These are phyloP conservation scores for Colletotrichum limetticola DNA, from an alignment of 2,329 filamentous ascomycete species.

Conservation along the genomic window DNA sequence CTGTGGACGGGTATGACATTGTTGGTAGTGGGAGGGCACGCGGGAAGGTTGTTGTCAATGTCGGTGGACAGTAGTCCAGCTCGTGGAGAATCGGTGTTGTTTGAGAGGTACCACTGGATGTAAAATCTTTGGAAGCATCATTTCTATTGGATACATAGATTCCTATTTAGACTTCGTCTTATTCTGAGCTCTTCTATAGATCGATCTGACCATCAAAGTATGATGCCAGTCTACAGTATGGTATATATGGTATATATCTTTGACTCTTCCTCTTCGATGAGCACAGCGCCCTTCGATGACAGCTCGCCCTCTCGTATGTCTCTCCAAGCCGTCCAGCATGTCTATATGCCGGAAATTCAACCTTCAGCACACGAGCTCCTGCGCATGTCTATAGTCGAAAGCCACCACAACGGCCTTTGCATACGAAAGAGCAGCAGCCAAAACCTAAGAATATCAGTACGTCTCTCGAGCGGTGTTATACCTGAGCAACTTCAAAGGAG, in stretches of 20 bases:
- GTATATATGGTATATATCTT: not conserved
- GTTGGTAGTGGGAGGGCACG: conserved; percentile 46
- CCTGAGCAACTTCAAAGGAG: no score
- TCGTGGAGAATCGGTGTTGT: no score
- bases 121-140: not conserved
- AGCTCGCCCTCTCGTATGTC: not conserved
- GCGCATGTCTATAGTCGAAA: conserved; percentile 18
- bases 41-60: conserved; percentile 52
- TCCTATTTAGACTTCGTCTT: not conserved
- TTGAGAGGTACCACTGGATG: no score
- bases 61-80: conserved; percentile 36
- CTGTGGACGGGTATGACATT: conserved; percentile 47
- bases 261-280: not conserved
- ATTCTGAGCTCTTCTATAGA: not conserved
- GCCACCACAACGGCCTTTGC: conserved; percentile 8
- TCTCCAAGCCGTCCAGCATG: not conserved
- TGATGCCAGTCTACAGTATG: not conserved
- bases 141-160: not conserved
- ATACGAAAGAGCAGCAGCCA: conserved; percentile 44
- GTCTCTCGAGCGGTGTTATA: not conserved
- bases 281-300: not conserved
- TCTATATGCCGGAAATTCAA: not conserved
- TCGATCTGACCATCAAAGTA: not conserved
- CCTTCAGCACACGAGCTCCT: not conserved
- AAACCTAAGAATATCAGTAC: conserved; percentile 15